phyloP scores from a whole-genome alignment of 2,329 filamentous ascomycete genomes.

The Ceratocystis diversiconidia region DNA sequence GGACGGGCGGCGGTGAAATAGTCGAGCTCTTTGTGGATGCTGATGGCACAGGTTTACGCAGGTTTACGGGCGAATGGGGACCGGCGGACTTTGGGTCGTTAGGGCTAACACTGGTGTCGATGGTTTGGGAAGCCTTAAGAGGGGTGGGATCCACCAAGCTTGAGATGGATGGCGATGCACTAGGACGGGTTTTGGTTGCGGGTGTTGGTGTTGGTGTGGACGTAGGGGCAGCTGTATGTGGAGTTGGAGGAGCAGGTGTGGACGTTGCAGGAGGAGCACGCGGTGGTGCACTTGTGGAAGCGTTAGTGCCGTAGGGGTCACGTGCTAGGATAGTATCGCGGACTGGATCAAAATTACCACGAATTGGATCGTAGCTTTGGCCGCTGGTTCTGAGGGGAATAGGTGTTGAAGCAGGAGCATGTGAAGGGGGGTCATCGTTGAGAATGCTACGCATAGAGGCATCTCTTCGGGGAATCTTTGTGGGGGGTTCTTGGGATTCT shows the following conservation, averaged over 20 bases:
- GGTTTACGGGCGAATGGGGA: conserved; percentile 3
- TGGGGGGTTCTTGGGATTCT: conserved; percentile 26
- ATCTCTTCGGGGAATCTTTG: conserved; percentile 39
- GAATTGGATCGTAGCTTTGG: conserved; percentile 80
- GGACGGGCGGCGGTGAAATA: conserved; percentile 9
- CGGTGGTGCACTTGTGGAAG: conserved; percentile 35
- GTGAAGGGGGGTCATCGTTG: conserved; percentile 38
- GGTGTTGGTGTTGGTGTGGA: conserved; percentile 17
- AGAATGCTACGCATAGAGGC: conserved; percentile 43
- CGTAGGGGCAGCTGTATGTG: conserved; percentile 18
- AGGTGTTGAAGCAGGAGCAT: conserved; percentile 29
- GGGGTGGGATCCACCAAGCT: conserved; percentile 64
- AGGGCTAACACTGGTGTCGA: neutral
- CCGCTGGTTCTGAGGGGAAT: conserved; percentile 50
- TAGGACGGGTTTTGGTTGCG: conserved; percentile 46
- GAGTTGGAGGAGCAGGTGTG: conserved; percentile 41
- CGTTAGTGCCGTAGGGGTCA: conserved; percentile 33
- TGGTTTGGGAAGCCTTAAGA: conserved; percentile 11
- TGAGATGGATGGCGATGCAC: conserved; percentile 79
- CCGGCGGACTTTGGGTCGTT: neutral
- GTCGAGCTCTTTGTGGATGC: conserved; percentile 24
- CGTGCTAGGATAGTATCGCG: conserved; percentile 45
- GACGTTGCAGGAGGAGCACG: conserved; percentile 28
- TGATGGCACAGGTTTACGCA: conserved; percentile 21
- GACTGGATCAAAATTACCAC: conserved; percentile 56